A percentile compares a stretch with the other conserved stretches of the same genome.
Evolutionary conservation across 2,329 filamentous ascomycete species (phyloP).

Genomic region (Blastomyces parvus): DNA sequence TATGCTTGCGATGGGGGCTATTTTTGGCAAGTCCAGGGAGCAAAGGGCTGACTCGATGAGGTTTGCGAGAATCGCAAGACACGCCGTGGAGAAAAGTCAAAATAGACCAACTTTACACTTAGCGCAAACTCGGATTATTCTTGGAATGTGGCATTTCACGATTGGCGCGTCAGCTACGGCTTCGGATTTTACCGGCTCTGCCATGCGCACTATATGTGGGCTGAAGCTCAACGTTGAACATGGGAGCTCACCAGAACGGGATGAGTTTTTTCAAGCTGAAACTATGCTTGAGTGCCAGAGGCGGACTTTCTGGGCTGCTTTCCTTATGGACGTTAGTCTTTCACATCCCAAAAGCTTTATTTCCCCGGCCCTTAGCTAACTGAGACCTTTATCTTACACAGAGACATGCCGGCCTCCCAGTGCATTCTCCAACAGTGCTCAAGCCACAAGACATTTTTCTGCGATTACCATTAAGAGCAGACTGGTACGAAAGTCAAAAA

Average conservation of each 20-base stretch:
- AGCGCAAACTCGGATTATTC: conserved; percentile 57
- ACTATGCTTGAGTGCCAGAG: conserved; percentile 58
- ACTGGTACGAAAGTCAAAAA: conserved; percentile 52
- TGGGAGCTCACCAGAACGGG: conserved; percentile 36
- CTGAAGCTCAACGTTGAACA: conserved; percentile 56
- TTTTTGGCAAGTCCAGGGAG: conserved; percentile 43
- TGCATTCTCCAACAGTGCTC: conserved; percentile 46
- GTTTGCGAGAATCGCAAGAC: conserved; percentile 48
- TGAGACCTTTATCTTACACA: conserved; percentile 20
- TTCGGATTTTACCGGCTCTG: conserved; percentile 55
- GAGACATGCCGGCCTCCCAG: conserved; percentile 53
- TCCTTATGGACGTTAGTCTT: conserved; percentile 53
- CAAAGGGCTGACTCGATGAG: conserved; percentile 35
- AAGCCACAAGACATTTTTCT: conserved; percentile 57
- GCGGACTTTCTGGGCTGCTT: conserved; percentile 63
- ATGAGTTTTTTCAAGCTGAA: conserved; percentile 49
- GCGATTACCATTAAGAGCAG: conserved; percentile 53
- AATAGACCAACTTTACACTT: conserved; percentile 52
- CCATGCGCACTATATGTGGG: conserved; percentile 50
- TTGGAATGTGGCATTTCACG: conserved; percentile 57
- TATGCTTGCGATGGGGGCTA: conserved; percentile 48
- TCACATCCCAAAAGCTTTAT: neutral
- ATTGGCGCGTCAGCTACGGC: conserved; percentile 50
- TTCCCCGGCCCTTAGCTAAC: neutral
- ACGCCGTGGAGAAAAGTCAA: conserved; percentile 45